A percentile compares a stretch with the other conserved stretches of the same genome.
Evolutionary conservation across 495 filamentous ascomycete species (phyloP).

Genomic region (Aspergillus nanangensis): DNA sequence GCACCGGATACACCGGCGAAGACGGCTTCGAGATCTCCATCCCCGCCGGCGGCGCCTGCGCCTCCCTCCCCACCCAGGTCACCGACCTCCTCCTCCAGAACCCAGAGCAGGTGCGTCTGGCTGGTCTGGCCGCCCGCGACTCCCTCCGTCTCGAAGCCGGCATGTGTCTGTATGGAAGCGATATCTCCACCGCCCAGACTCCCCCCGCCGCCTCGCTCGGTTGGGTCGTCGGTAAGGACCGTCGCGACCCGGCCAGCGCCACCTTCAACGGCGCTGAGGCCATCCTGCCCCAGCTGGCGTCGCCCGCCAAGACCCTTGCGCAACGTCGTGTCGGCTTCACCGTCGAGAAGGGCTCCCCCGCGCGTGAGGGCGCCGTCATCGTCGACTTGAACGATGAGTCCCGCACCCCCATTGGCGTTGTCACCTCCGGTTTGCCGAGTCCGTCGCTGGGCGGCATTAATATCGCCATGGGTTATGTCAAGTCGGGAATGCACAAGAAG

Average conservation of each 20-base stretch:
- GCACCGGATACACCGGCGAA: conserved; percentile 94
- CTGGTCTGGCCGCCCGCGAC: conserved; percentile 87
- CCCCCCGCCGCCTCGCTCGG: conserved; percentile 77
- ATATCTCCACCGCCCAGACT: conserved; percentile 84
- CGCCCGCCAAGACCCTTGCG: conserved; percentile 59
- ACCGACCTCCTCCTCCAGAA: conserved; percentile 60
- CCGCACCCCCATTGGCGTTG: conserved; percentile 51
- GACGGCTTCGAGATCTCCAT: conserved; percentile 97
- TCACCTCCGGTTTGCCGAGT: conserved; percentile 88
- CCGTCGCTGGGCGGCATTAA: conserved; percentile 79
- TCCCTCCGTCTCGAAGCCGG: conserved; percentile 91
- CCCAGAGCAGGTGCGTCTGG: conserved; percentile 64
- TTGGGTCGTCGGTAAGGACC: conserved; percentile 80
- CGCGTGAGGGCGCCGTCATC: conserved; percentile 83
- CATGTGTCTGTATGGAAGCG: conserved; percentile 98
- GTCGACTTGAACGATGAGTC: conserved; percentile 56
- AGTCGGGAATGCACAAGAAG: conserved; percentile 74
- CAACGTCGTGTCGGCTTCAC: conserved; percentile 76
- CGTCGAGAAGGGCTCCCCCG: conserved; percentile 78
- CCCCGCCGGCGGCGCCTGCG: conserved; percentile 39
- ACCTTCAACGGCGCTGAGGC: conserved; percentile 71
- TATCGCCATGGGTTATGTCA: conserved; percentile 94
- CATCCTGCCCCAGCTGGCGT: conserved; percentile 66
- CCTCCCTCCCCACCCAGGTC: conserved; percentile 30
- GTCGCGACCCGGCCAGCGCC: conserved; percentile 51